A percentile compares a stretch with the other conserved stretches of the same genome.
phyloP scores from a whole-genome alignment of 306 rosid species.

The Malus orientalis region DNA sequence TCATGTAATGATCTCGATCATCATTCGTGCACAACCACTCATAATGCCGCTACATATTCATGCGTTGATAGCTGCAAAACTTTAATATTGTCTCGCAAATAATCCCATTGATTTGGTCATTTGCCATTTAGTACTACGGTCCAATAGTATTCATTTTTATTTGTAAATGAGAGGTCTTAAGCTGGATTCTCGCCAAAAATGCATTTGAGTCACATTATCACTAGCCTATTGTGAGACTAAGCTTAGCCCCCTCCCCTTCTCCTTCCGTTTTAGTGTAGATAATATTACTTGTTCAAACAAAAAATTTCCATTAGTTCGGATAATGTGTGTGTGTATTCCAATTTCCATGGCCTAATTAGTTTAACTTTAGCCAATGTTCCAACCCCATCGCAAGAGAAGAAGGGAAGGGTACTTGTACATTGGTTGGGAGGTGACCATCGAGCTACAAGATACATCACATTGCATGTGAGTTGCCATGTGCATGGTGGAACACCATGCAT shows the following conservation, averaged over 20 bases:
- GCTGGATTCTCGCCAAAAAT: too few relatives aligned
- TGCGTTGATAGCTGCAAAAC: neutral
- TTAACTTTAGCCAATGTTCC: conserved; percentile 16
- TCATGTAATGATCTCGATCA: neutral
- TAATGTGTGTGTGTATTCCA: neutral
- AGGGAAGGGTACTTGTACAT: neutral
- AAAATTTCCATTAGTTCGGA: neutral
- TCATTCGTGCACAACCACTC: neutral
- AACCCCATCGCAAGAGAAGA: conserved; percentile 2
- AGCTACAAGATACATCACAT: conserved; percentile 1
- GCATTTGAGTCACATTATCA: too few relatives aligned
- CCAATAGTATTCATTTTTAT: fast-evolving
- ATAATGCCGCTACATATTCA: neutral
- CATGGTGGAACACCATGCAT: conserved; percentile 15
- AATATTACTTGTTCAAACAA: too few relatives aligned
- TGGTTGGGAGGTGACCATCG: conserved; percentile 27
- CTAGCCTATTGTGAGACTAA: too few relatives aligned
- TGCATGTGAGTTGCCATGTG: conserved; percentile 45
- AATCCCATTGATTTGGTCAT: neutral
- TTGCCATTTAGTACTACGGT: too few relatives aligned
- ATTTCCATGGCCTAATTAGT: neutral
- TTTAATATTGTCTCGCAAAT: neutral
- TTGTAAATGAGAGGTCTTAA: too few relatives aligned
- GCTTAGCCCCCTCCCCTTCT: too few relatives aligned
- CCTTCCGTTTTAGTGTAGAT: too few relatives aligned